phyloP scores from a whole-genome alignment of 345 rosid species.

The Camelina sativa region DNA sequence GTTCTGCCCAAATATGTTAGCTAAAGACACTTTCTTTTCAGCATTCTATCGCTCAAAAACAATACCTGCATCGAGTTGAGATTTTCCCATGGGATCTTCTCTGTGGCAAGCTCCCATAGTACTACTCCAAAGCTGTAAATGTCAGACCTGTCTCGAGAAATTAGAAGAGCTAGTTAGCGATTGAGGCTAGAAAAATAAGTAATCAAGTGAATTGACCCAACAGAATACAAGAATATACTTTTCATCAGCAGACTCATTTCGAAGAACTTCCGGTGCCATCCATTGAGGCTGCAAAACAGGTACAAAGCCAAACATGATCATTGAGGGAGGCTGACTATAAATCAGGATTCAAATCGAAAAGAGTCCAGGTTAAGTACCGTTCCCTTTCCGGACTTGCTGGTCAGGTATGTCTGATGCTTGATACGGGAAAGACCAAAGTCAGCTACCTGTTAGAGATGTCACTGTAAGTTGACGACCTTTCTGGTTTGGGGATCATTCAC shows the following conservation, averaged over 20 bases:
- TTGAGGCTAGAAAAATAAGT: constrained; percentile 29
- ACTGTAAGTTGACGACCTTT: constrained; percentile 23
- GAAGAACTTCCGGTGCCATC: constrained; percentile 99
- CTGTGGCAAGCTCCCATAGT: constrained; percentile 93
- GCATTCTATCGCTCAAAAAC: constrained; percentile 7
- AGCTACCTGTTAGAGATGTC: constrained; percentile 66
- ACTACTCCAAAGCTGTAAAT: constrained; percentile 91
- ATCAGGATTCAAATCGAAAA: background rate
- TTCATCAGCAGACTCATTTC: constrained; percentile 92
- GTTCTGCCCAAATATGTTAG: background rate
- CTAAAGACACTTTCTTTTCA: constrained; percentile 17
- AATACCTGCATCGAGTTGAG: constrained; percentile 93
- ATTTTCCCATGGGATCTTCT: constrained; percentile 97
- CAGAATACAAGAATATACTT: constrained; percentile 58
- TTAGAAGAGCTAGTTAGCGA: constrained; percentile 26
- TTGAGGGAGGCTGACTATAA: background rate
- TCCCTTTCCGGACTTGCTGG: constrained; percentile 86
- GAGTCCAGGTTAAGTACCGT: constrained; percentile 58
- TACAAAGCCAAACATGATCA: constrained; percentile 1
- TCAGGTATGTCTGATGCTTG: constrained; percentile 78
- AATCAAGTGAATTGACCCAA: constrained; percentile 1
- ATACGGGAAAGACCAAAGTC: constrained; percentile 98
- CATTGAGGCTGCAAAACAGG: constrained; percentile 82
- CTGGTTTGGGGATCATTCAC: background rate
- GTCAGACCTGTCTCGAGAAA: constrained; percentile 68